A percentile compares a stretch with the other conserved stretches of the same genome.
phyloP scores from a whole-genome alignment of 2,329 filamentous ascomycete species.

The Arthrobotrys sphaeroides region DNA sequence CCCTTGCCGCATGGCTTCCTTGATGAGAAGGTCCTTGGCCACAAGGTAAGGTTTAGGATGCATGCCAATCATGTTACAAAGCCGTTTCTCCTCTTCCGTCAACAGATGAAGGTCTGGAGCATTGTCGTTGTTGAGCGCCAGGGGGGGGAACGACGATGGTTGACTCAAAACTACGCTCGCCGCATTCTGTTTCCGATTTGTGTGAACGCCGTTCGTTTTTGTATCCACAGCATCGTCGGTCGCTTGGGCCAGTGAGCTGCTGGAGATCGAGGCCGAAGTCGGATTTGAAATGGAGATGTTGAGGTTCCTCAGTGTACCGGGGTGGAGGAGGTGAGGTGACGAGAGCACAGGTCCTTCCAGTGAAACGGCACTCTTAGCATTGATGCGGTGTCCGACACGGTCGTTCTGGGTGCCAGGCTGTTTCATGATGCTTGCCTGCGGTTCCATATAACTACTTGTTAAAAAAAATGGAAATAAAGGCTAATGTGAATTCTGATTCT shows the following conservation, averaged over 20 bases:
- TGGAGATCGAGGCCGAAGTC: conserved; percentile 47
- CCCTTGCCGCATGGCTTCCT: conserved; percentile 87
- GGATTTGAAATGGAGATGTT: conserved; percentile 50
- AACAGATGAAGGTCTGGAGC: conserved; percentile 86
- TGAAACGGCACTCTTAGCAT: conserved; percentile 42
- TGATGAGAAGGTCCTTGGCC: conserved; percentile 91
- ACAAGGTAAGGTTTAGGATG: conserved; percentile 94
- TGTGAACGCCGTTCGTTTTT: neutral
- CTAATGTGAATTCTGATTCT: neutral
- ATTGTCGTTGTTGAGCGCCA: conserved; percentile 77
- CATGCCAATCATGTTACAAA: conserved; percentile 84
- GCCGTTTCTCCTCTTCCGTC: conserved; percentile 81
- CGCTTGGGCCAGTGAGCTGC: conserved; percentile 25
- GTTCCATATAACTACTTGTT: conserved; percentile 23
- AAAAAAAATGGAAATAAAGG: conserved; percentile 16
- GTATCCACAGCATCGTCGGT: conserved; percentile 22
- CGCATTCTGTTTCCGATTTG: conserved; percentile 35
- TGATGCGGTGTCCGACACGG: conserved; percentile 65
- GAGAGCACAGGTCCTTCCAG: conserved; percentile 48
- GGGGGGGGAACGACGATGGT: conserved; percentile 61
- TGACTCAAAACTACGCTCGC: conserved; percentile 50
- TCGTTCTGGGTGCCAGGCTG: conserved; percentile 63
- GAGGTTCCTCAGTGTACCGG: conserved; percentile 32
- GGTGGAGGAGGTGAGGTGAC: conserved; percentile 46
- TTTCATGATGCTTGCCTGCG: conserved; percentile 50